These are phyloP conservation scores for Solanum piurae DNA, from an alignment of 257 asterid species.

Conservation along the genomic window DNA sequence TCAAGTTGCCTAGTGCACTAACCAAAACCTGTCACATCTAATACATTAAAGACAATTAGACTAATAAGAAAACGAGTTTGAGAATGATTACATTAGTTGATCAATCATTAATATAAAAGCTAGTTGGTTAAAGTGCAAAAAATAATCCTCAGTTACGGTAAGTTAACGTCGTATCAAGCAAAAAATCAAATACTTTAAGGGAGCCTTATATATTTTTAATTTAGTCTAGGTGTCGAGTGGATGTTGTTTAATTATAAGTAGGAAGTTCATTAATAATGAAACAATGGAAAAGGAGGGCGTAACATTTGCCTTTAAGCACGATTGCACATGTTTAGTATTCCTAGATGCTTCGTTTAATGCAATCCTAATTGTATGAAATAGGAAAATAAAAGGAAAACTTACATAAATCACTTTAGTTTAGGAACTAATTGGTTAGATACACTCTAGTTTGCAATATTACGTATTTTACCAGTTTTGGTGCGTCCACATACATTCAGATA, in stretches of 20 bases:
- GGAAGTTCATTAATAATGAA: background rate
- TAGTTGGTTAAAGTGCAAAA: constrained; percentile 13
- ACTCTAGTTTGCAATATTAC: too few species aligned
- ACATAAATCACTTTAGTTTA: too few species aligned
- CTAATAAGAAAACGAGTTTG: background rate
- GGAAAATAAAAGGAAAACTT: background rate
- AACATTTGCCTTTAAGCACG: background rate
- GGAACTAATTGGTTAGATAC: background rate
- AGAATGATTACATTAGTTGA: background rate
- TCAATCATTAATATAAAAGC: constrained; percentile 6
- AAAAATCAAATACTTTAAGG: background rate
- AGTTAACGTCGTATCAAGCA: background rate
- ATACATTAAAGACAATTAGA: background rate
- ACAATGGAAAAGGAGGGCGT: background rate
- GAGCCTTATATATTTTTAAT: background rate
- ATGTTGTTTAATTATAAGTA: background rate
- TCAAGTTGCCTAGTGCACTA: constrained; percentile 12
- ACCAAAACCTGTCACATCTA: background rate
- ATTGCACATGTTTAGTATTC: background rate
- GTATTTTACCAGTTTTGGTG: too few species aligned
- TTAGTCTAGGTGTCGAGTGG: background rate
- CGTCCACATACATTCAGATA: too few species aligned
- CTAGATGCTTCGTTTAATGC: background rate
- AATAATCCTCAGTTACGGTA: constrained; percentile 3
- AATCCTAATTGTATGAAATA: background rate